Percentiles rank a stretch among this genome's conserved stretches.
Conservation (phyloP, 768 basidiomycete genomes). For the Gloeopeniophorella convolvens region DNA sequence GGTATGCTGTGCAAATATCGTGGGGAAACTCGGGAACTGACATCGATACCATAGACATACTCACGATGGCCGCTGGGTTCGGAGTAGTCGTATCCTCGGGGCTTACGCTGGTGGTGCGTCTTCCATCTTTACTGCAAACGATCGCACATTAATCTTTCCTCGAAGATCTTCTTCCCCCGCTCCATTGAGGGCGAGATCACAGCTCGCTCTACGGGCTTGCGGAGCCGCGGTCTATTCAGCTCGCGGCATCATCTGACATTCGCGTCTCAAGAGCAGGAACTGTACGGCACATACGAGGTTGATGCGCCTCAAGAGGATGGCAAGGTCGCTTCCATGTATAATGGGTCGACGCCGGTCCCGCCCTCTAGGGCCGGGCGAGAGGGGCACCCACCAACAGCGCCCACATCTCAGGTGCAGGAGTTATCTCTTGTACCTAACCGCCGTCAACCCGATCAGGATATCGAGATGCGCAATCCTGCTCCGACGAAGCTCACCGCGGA, state of each 20-base stretch:
- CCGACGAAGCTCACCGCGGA: not conserved
- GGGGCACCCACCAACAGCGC: not conserved
- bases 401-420: not conserved
- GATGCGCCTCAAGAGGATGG: not conserved
- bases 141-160: not conserved
- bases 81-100: constrained; percentile 19
- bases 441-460: not conserved
- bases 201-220: constrained; percentile 2
- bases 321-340: not conserved
- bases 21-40: not conserved
- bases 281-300: constrained; percentile 16
- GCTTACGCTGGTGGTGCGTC: constrained; percentile 18
- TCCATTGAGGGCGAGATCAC: constrained; percentile 19
- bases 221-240: constrained; percentile 3
- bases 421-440: constrained; percentile 16
- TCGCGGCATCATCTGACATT: constrained; percentile 11
- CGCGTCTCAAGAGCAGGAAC: constrained; percentile 20
- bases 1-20: not conserved
- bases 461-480: not conserved
- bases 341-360: not conserved
- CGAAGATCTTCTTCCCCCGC: constrained; percentile 22
- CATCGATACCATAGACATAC: constrained; percentile 4
- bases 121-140: not conserved
- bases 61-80: constrained; percentile 14
- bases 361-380: not conserved